Percentiles rank a stretch among this genome's conserved stretches.
Evolutionary conservation across 2,329 filamentous ascomycete genomes (phyloP).

Genomic region (Fonsecaea monophora): DNA sequence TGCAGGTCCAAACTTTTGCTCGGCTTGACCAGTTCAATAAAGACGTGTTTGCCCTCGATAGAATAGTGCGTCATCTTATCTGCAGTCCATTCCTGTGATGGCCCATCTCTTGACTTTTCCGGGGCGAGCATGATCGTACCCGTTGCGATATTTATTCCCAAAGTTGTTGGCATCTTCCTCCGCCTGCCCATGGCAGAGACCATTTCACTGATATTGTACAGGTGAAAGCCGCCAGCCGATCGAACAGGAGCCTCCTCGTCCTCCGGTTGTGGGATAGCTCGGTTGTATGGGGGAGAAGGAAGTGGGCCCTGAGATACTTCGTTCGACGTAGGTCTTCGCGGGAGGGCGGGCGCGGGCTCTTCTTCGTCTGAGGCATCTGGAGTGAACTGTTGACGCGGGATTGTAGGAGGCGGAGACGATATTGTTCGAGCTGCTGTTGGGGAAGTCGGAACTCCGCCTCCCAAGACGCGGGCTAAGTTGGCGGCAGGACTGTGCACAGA

Average conservation of each 20-base stretch:
- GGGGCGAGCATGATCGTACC: constrained; percentile 90
- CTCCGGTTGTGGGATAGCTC: constrained; percentile 53
- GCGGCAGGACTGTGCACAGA: constrained; percentile 62
- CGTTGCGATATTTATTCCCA: constrained; percentile 90
- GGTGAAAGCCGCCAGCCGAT: constrained; percentile 81
- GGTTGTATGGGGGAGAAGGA: constrained; percentile 63
- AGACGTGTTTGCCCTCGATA: constrained; percentile 96
- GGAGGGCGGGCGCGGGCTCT: constrained; percentile 65
- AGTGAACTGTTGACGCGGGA: constrained; percentile 62
- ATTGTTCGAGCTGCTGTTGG: constrained; percentile 43
- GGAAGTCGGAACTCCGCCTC: constrained; percentile 44
- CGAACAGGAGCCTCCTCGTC: constrained; percentile 52
- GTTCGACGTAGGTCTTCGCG: constrained; percentile 66
- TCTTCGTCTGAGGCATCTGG: constrained; percentile 74
- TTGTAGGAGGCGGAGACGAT: constrained; percentile 47
- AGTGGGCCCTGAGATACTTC: constrained; percentile 54
- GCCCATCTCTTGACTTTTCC: constrained; percentile 80
- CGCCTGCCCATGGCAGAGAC: constrained; percentile 94
- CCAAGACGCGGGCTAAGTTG: constrained; percentile 60
- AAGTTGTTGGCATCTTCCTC: constrained; percentile 97
- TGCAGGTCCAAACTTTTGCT: constrained; percentile 97
- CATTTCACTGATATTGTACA: constrained; percentile 98
- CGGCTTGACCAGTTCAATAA: constrained; percentile 87
- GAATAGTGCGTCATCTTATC: constrained; percentile 98
- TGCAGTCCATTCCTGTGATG: constrained; percentile 89